Evolutionary conservation across 371 early-diverging fungal genomes (phyloP).

Genomic region (Mucor irregularis): DNA sequence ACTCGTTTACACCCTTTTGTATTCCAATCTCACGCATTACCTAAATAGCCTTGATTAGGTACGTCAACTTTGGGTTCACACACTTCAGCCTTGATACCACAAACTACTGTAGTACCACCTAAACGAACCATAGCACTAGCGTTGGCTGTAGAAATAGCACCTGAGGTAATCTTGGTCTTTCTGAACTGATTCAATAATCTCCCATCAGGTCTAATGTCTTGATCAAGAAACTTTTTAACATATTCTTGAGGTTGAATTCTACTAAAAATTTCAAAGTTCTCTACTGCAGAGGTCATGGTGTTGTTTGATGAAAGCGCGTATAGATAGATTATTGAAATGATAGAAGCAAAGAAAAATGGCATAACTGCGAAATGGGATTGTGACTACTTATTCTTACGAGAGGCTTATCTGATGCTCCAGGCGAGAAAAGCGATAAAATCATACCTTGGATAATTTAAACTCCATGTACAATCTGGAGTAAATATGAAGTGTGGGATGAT

Average conservation of each 20-base stretch:
- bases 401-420: no score
- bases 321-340: neutral
- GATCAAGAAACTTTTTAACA: conserved; percentile 77
- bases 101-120: conserved; percentile 89
- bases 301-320: neutral
- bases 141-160: conserved; percentile 79
- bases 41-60: conserved; percentile 81
- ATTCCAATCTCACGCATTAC: conserved; percentile 30
- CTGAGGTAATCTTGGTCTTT: conserved; percentile 59
- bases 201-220: conserved; percentile 86
- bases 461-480: no score
- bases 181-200: conserved; percentile 66
- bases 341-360: neutral
- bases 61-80: conserved; percentile 72
- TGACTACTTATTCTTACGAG: no score
- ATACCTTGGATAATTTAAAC: no score
- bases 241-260: conserved; percentile 88
- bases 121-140: conserved; percentile 88
- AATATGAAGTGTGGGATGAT: no score
- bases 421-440: no score
- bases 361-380: neutral
- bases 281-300: conserved; percentile 3
- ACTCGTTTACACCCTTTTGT: no score
- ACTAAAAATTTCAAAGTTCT: conserved; percentile 57
- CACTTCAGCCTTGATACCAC: conserved; percentile 96